Evolutionary conservation across 805 yeast species (phyloP), one percentile per base, ranked within the genome.

Genomic region (Wickerhamomyces sydowiorum): DNA sequence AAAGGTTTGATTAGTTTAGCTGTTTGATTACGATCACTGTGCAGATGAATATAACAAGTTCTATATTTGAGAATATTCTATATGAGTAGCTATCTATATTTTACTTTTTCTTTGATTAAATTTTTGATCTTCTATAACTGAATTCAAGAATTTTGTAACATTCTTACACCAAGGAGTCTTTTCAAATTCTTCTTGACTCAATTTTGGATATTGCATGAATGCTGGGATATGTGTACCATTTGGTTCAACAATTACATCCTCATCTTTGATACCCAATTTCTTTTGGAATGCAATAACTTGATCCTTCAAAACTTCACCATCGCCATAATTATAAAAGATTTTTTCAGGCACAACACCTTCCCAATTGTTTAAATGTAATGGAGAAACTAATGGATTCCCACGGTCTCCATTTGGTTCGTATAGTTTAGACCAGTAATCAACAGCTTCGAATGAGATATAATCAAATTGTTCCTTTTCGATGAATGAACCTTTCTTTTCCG

Each of bases 1-100:
- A 30, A 39, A 7, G 44, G 40, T 7, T 15, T 38, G 3, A 17
- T 21, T 9, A 24, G 38, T 37, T 39, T 38, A 9, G 39, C 22
- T 15, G 24, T 21, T n/a, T 36, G 18, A 30, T 5, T 22, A 23
- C 17, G 19, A 15, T 23, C 10, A 23, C 31, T 25, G 18, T 33
- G 19, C 10, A 20, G 6, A 20, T 35, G 6, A 29, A 27, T 24
- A 12, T 14, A 22, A 20, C 8, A 14, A 15, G 31, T 38, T n/a
- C 19, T 18, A 4, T 28, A 33, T 6, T 30, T n/a, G n/a, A n/a
- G 34, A 10, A 10, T 31, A 3, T 6, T 31, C 22, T 18, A 31
- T 31, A 13, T 18, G 12, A 4, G 4, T 5, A n/a, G 10, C 5
- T 9, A 28, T 28, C 18, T 5, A 9, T 9, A 20, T 6, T 6